Conservation (phyloP, 148 eudicot genomes). For the Camellia sinensis region DNA sequence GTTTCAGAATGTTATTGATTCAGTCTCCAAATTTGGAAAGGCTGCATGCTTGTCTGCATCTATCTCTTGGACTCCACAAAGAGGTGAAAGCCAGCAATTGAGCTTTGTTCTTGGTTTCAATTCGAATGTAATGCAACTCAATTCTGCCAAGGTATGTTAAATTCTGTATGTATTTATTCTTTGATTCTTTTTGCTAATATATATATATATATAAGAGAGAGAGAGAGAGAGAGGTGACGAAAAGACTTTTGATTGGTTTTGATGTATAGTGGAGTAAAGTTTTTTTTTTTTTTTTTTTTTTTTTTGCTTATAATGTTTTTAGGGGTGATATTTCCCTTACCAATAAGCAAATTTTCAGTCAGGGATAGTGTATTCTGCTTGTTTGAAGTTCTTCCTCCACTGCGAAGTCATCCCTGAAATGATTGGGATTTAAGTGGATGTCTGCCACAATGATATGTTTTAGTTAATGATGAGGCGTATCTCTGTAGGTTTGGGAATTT, state of each 20-base stretch:
- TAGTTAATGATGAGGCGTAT: constrained; percentile 27
- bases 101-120: constrained; percentile 83
- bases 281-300: too few relatives aligned
- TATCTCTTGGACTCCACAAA: constrained; percentile 82
- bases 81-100: constrained; percentile 66
- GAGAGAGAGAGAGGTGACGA: neutral
- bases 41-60: constrained; percentile 73
- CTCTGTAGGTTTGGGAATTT: constrained; percentile 91
- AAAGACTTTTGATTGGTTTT: too few relatives aligned
- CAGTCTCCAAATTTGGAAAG: constrained; percentile 70
- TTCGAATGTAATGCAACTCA: constrained; percentile 61
- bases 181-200: neutral
- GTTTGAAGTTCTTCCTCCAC: neutral
- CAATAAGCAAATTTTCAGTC: too few relatives aligned
- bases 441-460: neutral
- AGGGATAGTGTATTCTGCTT: neutral
- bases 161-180: neutral
- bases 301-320: too few relatives aligned
- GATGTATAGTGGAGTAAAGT: too few relatives aligned
- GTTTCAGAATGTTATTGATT: constrained; percentile 79
- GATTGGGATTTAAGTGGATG: neutral
- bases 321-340: too few relatives aligned
- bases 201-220: neutral
- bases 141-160: constrained; percentile 68
- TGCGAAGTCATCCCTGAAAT: neutral